These are phyloP conservation scores for Xanthoconium stramineum DNA, from an alignment of 768 basidiomycete species.

Conservation along the genomic window DNA sequence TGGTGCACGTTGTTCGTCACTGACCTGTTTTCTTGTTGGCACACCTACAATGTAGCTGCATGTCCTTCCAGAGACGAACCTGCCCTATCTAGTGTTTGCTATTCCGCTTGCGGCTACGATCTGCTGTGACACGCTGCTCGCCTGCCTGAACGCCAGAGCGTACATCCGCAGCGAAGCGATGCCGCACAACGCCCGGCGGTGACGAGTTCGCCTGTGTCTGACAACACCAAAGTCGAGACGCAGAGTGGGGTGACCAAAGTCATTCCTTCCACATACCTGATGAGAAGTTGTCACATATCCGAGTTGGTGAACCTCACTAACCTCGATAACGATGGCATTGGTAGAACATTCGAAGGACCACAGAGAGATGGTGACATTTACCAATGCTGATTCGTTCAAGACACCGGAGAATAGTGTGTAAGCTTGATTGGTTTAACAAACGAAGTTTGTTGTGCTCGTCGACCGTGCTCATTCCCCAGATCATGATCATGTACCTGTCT, in stretches of 20 bases:
- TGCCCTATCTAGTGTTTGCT: neutral
- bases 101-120: constrained; percentile 6
- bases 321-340: neutral
- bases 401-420: neutral
- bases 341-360: neutral
- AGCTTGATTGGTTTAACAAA: neutral
- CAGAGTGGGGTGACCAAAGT: neutral
- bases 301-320: neutral
- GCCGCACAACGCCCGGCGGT: neutral
- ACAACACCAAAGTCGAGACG: neutral
- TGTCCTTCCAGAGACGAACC: neutral
- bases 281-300: neutral
- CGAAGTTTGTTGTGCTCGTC: no score
- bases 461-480: no score
- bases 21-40: neutral
- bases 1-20: constrained; percentile 3
- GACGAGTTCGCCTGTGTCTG: no score
- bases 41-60: neutral
- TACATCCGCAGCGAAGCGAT: constrained; percentile 1
- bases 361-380: neutral
- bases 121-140: constrained; percentile 19
- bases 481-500: no score
- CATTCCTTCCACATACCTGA: neutral
- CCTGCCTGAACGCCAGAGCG: constrained; percentile 10
- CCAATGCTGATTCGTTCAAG: neutral